Evolutionary conservation across 768 basidiomycete genomes (phyloP), one percentile per base, ranked within the genome.

Genomic region (Suillus discolor): DNA sequence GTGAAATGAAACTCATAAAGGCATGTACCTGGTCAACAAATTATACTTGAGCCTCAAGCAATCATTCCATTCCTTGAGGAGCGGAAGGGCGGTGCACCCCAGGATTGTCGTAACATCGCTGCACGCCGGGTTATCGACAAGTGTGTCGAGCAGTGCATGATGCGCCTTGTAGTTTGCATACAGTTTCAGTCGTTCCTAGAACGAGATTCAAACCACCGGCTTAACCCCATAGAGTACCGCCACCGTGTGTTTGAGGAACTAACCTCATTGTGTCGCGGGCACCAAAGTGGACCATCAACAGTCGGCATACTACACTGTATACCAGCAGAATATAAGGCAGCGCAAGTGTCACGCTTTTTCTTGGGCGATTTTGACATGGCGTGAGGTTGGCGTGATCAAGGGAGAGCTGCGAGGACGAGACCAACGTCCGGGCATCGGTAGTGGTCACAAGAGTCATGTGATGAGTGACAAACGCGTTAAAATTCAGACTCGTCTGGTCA

Each of bases 131-230:
- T 74, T 47, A 18, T 77, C 73, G 5, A 73, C 72, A 28, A 75
- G 73, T 38, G 68, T 72, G 42, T 75, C 68, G 53, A 81, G 75
- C 31, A 74, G 71, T 31, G 70, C 66, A 62, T 76, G 77, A 42
- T 76, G 72, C 13, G 71, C 61, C 62, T 81, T 81, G 68, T 81
- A 80, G 41, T 75, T 77, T 57, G 68, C 59, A 68, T 81, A 80
- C 12, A 80, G 69, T 63, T 76, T 81, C 36, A 74, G 70, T n/a
- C 80, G 74, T 63, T 80, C 77, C 78, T 69, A 31, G 42, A 15
- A 18, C 15, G 51, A 51, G 61, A 36, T 47, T n/a, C 7, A n/a
- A 20, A 38, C 34, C 3, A 34, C 28, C 28, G 23, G 23, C 31
- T 25, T 15, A 49, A 39, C 16, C 23, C 9, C n/a, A 42, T 34